Evolutionary conservation across 768 basidiomycete species (phyloP), one percentile per base, ranked within the genome.

Genomic region (Boletus patriciae): DNA sequence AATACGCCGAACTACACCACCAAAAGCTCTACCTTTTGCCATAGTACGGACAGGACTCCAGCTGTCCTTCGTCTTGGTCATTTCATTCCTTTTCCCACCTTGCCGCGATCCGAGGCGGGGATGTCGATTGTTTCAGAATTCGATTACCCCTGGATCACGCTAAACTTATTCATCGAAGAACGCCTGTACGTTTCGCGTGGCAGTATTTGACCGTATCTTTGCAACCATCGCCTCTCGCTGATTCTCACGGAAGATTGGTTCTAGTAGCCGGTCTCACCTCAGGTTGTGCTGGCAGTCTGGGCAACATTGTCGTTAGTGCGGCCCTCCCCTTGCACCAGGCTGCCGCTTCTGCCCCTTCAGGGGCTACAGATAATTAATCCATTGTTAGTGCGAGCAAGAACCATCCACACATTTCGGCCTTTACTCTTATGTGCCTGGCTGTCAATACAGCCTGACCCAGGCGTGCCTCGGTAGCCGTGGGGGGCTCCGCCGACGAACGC

Each of bases 331-430:
- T 31, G 36, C 31, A 36, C 46, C 23, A 41, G 7, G 31, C 36
- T 43, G 31, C 31, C 29, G 29, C 29, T 18, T n/a, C 34, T 16
- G n/a, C 40, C 18, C 46, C 36, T 33, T 33, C 44, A 43, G 34
- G 5, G 38, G 21, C 45, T 47, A 49, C 42, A 21, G 37, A 41
- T 49, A 45, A 61, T 53, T 21, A 62, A 52, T 18, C 49, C 47
- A 10, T 46, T 49, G 50, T 49, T 31, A 45, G 61, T 16, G 36
- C 23, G 41, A 23, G 0, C 5, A 37, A 19, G 29, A 31, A 36
- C 21, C 4, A 27, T 40, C 25, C n/a, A 31, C 19, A 15, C 13
- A 29, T 34, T 7, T 29, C 38, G 47, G 42, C 27, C 36, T 23
- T 41, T 40, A 36, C 8, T 9, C 3, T 31, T 9, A 9, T 16